Percentiles rank a stretch among this genome's conserved stretches.
These are phyloP conservation scores for Primulina huaijiensis DNA, from an alignment of 257 asterid species.

Conservation along the genomic window DNA sequence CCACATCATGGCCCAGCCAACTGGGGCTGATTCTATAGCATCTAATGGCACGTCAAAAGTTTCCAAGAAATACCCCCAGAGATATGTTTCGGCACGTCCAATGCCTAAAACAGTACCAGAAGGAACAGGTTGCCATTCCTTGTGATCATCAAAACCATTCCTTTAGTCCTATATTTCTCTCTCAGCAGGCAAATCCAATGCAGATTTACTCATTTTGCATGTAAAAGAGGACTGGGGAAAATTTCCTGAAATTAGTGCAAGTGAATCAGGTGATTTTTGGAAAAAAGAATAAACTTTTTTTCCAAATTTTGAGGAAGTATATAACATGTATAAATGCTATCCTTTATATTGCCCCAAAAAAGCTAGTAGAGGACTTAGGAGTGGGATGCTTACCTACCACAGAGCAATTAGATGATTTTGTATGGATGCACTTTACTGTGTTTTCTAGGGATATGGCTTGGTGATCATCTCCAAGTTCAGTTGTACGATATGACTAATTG, in stretches of 20 bases:
- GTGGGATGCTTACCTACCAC: neutral
- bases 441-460: neutral
- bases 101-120: constrained; percentile 61
- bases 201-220: no score
- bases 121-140: constrained; percentile 49
- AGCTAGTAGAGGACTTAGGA: neutral
- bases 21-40: constrained; percentile 34
- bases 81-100: constrained; percentile 56
- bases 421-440: neutral
- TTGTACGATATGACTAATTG: no score
- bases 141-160: constrained; percentile 35
- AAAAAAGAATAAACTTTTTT: no score
- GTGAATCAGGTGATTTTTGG: no score
- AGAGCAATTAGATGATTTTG: neutral
- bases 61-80: constrained; percentile 37
- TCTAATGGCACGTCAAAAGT: constrained; percentile 29
- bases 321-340: no score
- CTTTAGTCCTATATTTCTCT: no score
- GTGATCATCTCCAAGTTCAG: neutral
- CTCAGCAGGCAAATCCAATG: no score
- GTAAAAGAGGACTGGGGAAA: no score
- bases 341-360: no score
- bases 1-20: constrained; percentile 47
- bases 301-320: no score
- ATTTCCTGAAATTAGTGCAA: no score